These are phyloP conservation scores for Protomyces lactucae-debilis DNA, from an alignment of 1,139 yeast species.

Conservation along the genomic window DNA sequence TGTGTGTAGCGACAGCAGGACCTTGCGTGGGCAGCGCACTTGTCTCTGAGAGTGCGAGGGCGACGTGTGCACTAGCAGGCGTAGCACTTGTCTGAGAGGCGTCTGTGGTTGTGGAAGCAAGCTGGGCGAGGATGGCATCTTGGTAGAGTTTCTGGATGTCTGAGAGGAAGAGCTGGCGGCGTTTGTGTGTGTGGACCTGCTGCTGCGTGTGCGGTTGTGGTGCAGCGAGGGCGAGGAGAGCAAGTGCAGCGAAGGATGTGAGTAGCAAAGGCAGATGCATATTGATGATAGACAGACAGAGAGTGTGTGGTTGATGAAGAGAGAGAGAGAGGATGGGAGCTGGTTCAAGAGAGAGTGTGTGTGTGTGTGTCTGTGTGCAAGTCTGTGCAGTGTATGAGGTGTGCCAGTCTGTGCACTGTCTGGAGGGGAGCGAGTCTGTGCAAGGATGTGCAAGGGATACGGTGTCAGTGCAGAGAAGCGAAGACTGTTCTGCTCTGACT, in stretches of 20 bases:
- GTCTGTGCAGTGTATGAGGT: not conserved
- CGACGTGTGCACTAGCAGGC: not conserved
- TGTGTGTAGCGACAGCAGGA: conserved; percentile 4
- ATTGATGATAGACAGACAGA: not conserved
- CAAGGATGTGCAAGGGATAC: too few relatives aligned
- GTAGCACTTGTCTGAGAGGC: not conserved
- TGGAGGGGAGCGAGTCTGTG: too few relatives aligned
- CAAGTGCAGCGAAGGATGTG: conserved; percentile 2
- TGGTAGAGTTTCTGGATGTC: conserved; percentile 14
- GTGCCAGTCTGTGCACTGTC: not conserved
- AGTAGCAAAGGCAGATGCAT: conserved; percentile 11
- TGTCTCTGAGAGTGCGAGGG: not conserved
- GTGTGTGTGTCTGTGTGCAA: not conserved
- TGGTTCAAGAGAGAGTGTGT: not conserved
- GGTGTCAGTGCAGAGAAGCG: too few relatives aligned
- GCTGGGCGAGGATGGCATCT: not conserved
- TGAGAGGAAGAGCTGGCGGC: conserved; percentile 15
- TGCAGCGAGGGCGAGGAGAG: conserved; percentile 1
- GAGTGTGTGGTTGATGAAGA: not conserved
- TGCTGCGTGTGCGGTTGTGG: conserved; percentile 1
- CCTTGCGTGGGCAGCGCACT: not conserved
- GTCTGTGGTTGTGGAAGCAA: not conserved
- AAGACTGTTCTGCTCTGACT: too few relatives aligned
- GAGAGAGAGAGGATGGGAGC: not conserved
- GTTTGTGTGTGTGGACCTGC: conserved; percentile 1